A percentile compares a stretch with the other conserved stretches of the same genome.
Conservation (phyloP, 2,329 filamentous ascomycete species). For the Cytospora leucostoma region DNA sequence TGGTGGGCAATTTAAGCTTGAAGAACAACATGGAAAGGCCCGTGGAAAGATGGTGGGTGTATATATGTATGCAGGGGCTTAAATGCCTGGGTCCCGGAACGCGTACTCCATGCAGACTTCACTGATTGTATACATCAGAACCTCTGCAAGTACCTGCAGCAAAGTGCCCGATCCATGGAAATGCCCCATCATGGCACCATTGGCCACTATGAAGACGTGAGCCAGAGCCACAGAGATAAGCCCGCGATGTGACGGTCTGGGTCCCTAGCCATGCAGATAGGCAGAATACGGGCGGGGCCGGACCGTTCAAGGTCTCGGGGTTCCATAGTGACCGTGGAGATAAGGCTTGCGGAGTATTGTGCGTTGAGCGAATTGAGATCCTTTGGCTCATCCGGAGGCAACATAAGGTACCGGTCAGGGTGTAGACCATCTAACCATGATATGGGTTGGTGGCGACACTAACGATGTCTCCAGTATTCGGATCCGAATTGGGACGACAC, state of each 20-base stretch:
- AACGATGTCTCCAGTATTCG: background rate
- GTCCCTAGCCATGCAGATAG: constrained; percentile 5
- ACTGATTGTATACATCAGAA: constrained; percentile 2
- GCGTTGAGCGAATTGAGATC: background rate
- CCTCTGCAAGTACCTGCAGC: background rate
- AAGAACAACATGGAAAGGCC: background rate
- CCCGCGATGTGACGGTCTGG: constrained; percentile 2
- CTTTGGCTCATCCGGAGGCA: background rate
- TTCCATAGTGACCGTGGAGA: background rate
- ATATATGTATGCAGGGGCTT: background rate
- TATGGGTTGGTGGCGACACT: background rate
- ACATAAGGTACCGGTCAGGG: background rate
- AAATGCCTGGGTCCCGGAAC: background rate
- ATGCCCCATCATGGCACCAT: constrained; percentile 12
- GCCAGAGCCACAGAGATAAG: constrained; percentile 15
- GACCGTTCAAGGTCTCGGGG: background rate
- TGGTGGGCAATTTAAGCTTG: background rate
- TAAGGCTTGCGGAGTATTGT: background rate
- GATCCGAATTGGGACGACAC: background rate
- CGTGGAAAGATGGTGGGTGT: background rate
- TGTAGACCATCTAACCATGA: background rate
- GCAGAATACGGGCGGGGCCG: background rate
- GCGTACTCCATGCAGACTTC: background rate
- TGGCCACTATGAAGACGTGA: constrained; percentile 3
- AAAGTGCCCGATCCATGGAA: constrained; percentile 3